Evolutionary conservation across 768 basidiomycete genomes (phyloP).

Genomic region (Trametes coccinea): DNA sequence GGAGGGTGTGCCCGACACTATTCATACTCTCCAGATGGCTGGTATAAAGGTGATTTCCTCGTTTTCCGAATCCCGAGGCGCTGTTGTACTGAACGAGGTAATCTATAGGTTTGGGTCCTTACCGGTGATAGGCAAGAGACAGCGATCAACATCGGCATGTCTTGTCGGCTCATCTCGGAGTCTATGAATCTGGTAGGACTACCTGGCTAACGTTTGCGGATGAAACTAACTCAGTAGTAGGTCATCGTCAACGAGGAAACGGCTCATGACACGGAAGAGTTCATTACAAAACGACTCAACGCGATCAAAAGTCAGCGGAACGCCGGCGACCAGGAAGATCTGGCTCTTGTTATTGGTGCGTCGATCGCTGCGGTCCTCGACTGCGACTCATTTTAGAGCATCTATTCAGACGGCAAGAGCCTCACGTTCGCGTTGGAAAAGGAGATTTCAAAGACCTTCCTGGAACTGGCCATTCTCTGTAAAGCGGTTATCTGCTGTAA

Average conservation of each 20-base stretch:
- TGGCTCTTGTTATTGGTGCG: constrained; percentile 92
- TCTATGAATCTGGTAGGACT: constrained; percentile 90
- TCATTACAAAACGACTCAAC: constrained; percentile 82
- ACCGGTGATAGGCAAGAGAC: constrained; percentile 99
- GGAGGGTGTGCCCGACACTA: constrained; percentile 97
- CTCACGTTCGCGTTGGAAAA: constrained; percentile 92
- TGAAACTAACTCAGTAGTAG: constrained; percentile 40
- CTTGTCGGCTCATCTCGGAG: constrained; percentile 94
- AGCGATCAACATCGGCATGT: constrained; percentile 98
- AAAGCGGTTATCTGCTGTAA: constrained; percentile 97
- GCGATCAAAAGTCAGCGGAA: constrained; percentile 94
- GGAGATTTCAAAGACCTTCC: constrained; percentile 82
- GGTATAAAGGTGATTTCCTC: constrained; percentile 76
- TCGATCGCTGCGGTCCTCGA: neutral
- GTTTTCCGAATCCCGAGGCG: neutral
- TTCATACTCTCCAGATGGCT: constrained; percentile 96
- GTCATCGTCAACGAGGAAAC: constrained; percentile 94
- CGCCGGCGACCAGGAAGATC: constrained; percentile 86
- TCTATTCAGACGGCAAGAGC: constrained; percentile 83
- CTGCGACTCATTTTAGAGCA: too few species aligned
- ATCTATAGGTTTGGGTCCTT: constrained; percentile 84
- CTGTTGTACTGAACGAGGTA: too few species aligned
- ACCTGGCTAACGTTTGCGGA: neutral
- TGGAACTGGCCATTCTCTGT: constrained; percentile 96
- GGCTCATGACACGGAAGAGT: constrained; percentile 77